Percentiles rank a stretch among this genome's conserved stretches.
These are phyloP conservation scores for Xylaria sp. DNA, from an alignment of 2,329 filamentous ascomycete genomes.

Conservation along the genomic window DNA sequence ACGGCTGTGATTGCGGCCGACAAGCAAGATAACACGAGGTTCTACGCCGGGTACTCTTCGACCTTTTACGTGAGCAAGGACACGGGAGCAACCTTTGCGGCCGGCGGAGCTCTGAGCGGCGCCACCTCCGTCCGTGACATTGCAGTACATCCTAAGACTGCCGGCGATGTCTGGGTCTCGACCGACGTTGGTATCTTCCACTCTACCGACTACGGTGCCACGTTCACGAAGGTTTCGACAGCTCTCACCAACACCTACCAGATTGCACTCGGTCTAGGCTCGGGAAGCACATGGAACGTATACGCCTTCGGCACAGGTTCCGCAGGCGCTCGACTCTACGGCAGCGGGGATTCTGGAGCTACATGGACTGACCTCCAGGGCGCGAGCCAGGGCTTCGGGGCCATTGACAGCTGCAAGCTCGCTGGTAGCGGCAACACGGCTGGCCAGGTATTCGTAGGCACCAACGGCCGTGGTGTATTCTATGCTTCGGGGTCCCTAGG, in stretches of 20 bases:
- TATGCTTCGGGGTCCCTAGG: constrained; percentile 47
- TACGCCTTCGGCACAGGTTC: constrained; percentile 60
- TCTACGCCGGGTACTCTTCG: constrained; percentile 61
- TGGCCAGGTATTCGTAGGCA: constrained; percentile 61
- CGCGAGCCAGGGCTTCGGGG: constrained; percentile 56
- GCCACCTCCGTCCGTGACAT: constrained; percentile 64
- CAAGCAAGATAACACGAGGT: constrained; percentile 62
- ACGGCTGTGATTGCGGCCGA: constrained; percentile 64
- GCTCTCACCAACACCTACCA: constrained; percentile 55
- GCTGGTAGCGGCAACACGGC: constrained; percentile 59
- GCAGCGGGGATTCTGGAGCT: constrained; percentile 55
- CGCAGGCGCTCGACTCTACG: constrained; percentile 58
- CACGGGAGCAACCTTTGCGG: constrained; percentile 58
- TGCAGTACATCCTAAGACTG: constrained; percentile 64
- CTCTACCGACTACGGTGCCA: constrained; percentile 62
- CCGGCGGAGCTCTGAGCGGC: constrained; percentile 53
- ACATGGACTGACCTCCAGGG: constrained; percentile 62
- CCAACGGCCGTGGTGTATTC: constrained; percentile 61
- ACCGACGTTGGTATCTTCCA: constrained; percentile 66
- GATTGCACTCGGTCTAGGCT: constrained; percentile 57
- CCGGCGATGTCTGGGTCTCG: constrained; percentile 70
- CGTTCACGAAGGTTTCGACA: constrained; percentile 56
- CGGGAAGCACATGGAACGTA: constrained; percentile 56
- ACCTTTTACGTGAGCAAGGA: constrained; percentile 65
- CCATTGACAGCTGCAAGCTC: constrained; percentile 54